Base-by-base conservation (phyloP, 768 basidiomycete genomes). In the Porpolomopsis calyptriformis region DNA sequence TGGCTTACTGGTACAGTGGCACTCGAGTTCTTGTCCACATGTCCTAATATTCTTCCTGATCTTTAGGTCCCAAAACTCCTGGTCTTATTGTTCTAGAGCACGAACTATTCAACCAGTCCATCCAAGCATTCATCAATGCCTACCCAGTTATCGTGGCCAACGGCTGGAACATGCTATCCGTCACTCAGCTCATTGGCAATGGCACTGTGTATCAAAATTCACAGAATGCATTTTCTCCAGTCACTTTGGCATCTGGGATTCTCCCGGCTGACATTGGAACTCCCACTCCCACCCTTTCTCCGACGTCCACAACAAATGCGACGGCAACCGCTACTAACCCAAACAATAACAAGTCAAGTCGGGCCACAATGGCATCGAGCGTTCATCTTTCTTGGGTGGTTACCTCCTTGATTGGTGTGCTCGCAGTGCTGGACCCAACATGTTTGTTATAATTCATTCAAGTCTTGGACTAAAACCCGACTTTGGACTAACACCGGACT, bases 61-160 rank as follows among this genome's bases (percentile, higher is more conserved):
- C 41, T 45, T 4, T 45, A 68, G 84, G 80, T 24, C 65, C 84
- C 40, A 89, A 90, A 60, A 66, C 62, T 8, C 82, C 87, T 2
- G 93, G 93, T 26, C 73, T 93, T 19, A 70, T 89, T 50, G 69
- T 88, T 45, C 72, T 96, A 48, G 84, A 94, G 60, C 93, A 97
- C 62, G 92, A 96, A 63, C 65, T 82, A 19, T 72, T 70, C 25
- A 64, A 74, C 35, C 59, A 66, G 51, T 68, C 81, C 25, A 80
- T 89, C 18, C 53, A 67, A 29, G 76, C 77, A 3, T 93, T 92
- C 63, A 77, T 82, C 0, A 63, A 65, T 34, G 73, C 74, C 6
- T 87, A 73, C 59, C 78, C 82, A 2, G 49, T 76, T 31, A 78
- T 91, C 61, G 65, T 68, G 50, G 53, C 69, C 4, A 78, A 80